Percentiles rank a stretch among this genome's conserved stretches.
Evolutionary conservation across 139 green algal genomes (phyloP).

Genomic region (Diplosphaera chodatii): DNA sequence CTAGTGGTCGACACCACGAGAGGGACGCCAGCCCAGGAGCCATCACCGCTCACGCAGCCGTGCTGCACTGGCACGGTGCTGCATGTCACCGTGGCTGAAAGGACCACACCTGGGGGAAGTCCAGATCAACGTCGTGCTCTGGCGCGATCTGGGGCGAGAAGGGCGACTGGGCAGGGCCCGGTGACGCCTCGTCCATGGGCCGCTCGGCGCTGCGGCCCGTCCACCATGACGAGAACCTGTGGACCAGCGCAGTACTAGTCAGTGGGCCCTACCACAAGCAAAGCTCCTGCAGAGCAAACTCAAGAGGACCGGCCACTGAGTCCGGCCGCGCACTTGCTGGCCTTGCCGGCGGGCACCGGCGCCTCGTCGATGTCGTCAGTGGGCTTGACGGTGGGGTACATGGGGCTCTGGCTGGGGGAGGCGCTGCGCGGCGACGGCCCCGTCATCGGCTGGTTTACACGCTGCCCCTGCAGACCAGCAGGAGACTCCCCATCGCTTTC

Average conservation of each 20-base stretch:
- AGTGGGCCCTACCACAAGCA: too few relatives aligned
- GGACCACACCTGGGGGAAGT: background rate
- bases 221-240: background rate
- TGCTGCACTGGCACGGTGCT: too few relatives aligned
- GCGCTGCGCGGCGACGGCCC: background rate
- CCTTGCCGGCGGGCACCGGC: background rate
- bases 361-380: background rate
- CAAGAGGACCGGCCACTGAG: too few relatives aligned
- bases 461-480: background rate
- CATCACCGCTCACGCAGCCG: too few relatives aligned
- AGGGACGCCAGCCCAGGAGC: too few relatives aligned
- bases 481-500: too few relatives aligned
- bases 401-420: background rate
- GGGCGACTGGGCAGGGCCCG: background rate
- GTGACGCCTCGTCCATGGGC: background rate
- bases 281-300: too few relatives aligned
- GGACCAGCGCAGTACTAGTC: too few relatives aligned
- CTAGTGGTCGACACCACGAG: too few relatives aligned
- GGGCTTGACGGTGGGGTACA: background rate
- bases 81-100: too few relatives aligned
- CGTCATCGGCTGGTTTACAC: background rate
- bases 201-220: background rate
- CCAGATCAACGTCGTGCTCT: background rate
- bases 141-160: background rate
- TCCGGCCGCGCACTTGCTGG: too few relatives aligned